phyloP scores from a whole-genome alignment of 176 grass and related monocot species.

The Rhynchospora pubera region DNA sequence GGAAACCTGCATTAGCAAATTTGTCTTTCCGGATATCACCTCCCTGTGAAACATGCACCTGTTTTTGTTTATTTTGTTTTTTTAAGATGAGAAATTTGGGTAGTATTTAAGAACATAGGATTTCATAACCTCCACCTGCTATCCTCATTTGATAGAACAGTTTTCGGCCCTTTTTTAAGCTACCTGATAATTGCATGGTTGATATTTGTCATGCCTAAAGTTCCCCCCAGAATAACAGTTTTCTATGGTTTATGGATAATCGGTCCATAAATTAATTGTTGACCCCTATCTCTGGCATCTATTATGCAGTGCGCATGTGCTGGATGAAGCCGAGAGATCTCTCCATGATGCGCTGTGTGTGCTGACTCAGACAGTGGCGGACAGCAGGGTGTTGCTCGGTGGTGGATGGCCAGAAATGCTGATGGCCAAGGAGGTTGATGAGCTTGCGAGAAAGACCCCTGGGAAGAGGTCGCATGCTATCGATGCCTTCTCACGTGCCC shows the following conservation, averaged over 20 bases:
- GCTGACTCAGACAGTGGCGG: slow-evolving; percentile 85
- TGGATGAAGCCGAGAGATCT: slow-evolving; percentile 92
- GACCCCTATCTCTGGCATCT: neutral
- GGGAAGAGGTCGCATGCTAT: slow-evolving; percentile 93
- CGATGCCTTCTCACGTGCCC: slow-evolving; percentile 65
- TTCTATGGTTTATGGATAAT: neutral
- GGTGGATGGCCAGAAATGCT: slow-evolving; percentile 98
- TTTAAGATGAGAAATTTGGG: neutral
- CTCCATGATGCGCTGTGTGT: slow-evolving; percentile 88
- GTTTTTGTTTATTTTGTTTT: neutral
- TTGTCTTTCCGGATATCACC: too few species aligned
- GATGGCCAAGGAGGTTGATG: slow-evolving; percentile 83
- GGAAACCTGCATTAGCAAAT: too few species aligned
- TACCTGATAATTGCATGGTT: neutral
- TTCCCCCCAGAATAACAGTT: neutral
- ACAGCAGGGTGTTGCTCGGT: slow-evolving; percentile 71
- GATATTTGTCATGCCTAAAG: neutral
- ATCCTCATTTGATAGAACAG: neutral
- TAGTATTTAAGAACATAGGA: neutral
- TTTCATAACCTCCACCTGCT: neutral
- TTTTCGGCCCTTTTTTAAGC: neutral
- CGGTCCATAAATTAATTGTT: neutral
- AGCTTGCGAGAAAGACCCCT: slow-evolving; percentile 77
- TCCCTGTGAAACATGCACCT: neutral
- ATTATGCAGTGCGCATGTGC: slow-evolving; percentile 65